These are phyloP conservation scores for Fistulina hepatica DNA, from an alignment of 1,284 basidiomycete genomes.

Conservation along the genomic window DNA sequence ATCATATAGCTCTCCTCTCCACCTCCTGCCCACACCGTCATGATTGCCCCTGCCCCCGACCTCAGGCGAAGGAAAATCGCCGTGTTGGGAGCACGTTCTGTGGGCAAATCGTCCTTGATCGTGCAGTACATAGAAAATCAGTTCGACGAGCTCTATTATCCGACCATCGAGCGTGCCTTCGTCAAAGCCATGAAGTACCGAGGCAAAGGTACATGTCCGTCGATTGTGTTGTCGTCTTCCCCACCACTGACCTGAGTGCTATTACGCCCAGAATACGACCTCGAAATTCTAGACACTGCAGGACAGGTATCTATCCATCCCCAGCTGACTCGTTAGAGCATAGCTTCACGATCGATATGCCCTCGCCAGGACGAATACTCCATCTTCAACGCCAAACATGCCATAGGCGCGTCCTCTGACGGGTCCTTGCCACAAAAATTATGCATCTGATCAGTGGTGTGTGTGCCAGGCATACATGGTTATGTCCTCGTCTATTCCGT, in stretches of 20 bases:
- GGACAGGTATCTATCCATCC: constrained; percentile 10
- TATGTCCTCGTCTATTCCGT: constrained; percentile 82
- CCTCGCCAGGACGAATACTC: constrained; percentile 48
- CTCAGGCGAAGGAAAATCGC: constrained; percentile 51
- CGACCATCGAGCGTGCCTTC: constrained; percentile 8
- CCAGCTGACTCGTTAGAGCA: too few relatives aligned
- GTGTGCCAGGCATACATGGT: constrained; percentile 43
- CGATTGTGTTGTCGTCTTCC: too few relatives aligned
- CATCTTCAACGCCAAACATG: constrained; percentile 36
- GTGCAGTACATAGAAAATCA: constrained; percentile 8
- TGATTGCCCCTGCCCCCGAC: constrained; percentile 5
- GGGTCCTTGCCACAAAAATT: too few relatives aligned
- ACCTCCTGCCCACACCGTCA: too few relatives aligned
- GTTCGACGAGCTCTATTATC: constrained; percentile 8
- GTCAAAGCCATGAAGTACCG: too few relatives aligned
- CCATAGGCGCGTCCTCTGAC: constrained; percentile 14
- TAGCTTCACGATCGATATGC: too few relatives aligned
- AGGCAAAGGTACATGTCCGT: too few relatives aligned
- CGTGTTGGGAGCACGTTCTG: constrained; percentile 70
- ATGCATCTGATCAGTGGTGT: too few relatives aligned
- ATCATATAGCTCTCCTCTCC: too few relatives aligned
- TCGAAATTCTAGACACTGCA: constrained; percentile 8
- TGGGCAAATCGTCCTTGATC: constrained; percentile 22
- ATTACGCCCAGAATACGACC: constrained; percentile 8
- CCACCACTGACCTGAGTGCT: too few relatives aligned